Evolutionary conservation across 495 filamentous ascomycete species (phyloP).

Genomic region (Penicillium lividum): DNA sequence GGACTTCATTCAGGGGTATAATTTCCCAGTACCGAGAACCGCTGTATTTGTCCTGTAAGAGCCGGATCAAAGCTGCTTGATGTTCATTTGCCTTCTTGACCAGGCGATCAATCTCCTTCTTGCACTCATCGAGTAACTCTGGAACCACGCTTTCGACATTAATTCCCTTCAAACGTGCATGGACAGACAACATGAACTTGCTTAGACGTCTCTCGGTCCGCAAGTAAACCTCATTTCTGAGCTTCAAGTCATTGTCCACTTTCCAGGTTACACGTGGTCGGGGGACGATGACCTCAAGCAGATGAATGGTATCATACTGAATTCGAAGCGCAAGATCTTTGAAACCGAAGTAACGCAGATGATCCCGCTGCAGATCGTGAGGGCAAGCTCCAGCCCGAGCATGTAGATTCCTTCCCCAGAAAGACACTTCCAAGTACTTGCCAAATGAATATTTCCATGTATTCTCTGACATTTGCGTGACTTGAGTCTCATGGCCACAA

Average conservation of each 20-base stretch:
- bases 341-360: conserved; percentile 89
- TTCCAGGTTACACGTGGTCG: conserved; percentile 92
- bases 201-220: conserved; percentile 77
- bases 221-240: conserved; percentile 89
- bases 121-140: conserved; percentile 79
- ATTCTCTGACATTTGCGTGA: conserved; percentile 89
- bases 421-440: conserved; percentile 95
- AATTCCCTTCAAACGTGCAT: conserved; percentile 79
- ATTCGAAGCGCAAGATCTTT: conserved; percentile 81
- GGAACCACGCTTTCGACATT: conserved; percentile 86
- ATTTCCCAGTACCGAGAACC: conserved; percentile 94
- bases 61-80: conserved; percentile 66
- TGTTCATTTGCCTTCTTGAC: conserved; percentile 78
- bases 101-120: conserved; percentile 74
- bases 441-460: conserved; percentile 99
- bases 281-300: conserved; percentile 95
- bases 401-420: conserved; percentile 86
- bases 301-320: conserved; percentile 87
- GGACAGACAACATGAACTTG: conserved; percentile 85
- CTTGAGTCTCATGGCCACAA: conserved; percentile 84
- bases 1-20: conserved; percentile 84
- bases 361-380: conserved; percentile 90
- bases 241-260: conserved; percentile 83
- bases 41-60: conserved; percentile 87
- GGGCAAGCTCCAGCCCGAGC: conserved; percentile 81